Conservation (phyloP, 208 protist species). For the Crithidia thermophila region DNA sequence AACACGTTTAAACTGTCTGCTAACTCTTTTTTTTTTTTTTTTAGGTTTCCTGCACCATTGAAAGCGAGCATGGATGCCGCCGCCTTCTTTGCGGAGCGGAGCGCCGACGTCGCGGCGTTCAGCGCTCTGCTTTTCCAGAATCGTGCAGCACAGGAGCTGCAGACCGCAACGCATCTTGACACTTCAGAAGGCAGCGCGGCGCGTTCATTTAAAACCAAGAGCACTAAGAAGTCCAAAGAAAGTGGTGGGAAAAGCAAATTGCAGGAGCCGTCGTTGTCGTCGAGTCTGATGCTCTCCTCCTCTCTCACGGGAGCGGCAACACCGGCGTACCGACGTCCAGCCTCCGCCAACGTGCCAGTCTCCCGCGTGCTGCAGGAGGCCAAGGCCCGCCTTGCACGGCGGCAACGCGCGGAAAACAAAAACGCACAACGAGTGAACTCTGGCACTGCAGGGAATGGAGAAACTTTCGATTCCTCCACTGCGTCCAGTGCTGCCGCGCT, state of each 20-base stretch:
- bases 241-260: too few relatives aligned
- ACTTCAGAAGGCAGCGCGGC: too few relatives aligned
- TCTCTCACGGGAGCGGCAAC: neutral
- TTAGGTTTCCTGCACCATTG: too few relatives aligned
- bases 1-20: too few relatives aligned
- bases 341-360: constrained; percentile 66
- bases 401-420: neutral
- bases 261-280: too few relatives aligned
- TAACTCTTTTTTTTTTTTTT: too few relatives aligned
- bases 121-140: constrained; percentile 27
- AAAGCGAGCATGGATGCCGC: constrained; percentile 51
- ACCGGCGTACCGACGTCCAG: constrained; percentile 61
- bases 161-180: neutral
- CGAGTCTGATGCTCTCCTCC: neutral
- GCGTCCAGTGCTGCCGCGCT: constrained; percentile 6
- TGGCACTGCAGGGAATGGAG: neutral
- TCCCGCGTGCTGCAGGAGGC: constrained; percentile 45
- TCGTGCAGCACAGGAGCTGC: neutral
- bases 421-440: neutral
- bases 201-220: too few relatives aligned
- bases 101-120: constrained; percentile 47
- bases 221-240: too few relatives aligned
- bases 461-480: too few relatives aligned
- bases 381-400: constrained; percentile 17
- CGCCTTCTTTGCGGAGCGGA: constrained; percentile 36